These are phyloP conservation scores for Westerdykella sp. DNA, from an alignment of 2,329 filamentous ascomycete species.

Conservation along the genomic window DNA sequence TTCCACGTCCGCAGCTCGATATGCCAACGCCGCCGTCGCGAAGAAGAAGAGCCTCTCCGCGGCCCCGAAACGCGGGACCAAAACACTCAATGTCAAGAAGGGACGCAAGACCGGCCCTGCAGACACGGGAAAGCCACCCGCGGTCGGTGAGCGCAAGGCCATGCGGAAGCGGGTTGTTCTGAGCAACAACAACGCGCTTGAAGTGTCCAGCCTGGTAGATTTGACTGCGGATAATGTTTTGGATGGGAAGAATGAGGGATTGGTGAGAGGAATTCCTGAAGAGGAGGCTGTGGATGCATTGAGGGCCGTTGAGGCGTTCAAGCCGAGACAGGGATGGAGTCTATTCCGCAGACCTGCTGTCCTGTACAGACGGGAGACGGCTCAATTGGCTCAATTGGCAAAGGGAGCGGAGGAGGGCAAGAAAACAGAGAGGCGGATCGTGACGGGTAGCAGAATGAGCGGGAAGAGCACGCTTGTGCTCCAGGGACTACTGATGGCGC, in stretches of 20 bases:
- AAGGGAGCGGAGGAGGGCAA: conserved; percentile 46
- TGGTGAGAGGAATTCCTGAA: conserved; percentile 63
- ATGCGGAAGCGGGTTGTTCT: conserved; percentile 83
- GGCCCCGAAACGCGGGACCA: conserved; percentile 33
- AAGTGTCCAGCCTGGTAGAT: conserved; percentile 61
- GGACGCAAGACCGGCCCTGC: conserved; percentile 36
- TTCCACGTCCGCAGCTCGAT: conserved; percentile 29
- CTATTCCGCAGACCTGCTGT: conserved; percentile 77
- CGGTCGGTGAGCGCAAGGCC: conserved; percentile 76
- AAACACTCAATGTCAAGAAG: conserved; percentile 39
- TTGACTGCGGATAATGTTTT: conserved; percentile 51
- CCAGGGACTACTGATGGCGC: conserved; percentile 75
- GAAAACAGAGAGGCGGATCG: conserved; percentile 56
- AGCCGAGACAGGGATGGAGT: conserved; percentile 79
- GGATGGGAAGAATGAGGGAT: conserved; percentile 48
- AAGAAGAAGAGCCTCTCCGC: conserved; percentile 17
- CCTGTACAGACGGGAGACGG: conserved; percentile 71
- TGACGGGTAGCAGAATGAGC: conserved; percentile 66
- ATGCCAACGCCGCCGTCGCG: conserved; percentile 20
- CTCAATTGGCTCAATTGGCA: conserved; percentile 55
- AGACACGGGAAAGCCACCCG: conserved; percentile 51
- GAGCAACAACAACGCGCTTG: conserved; percentile 87
- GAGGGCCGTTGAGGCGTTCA: conserved; percentile 82
- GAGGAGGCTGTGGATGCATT: conserved; percentile 67
- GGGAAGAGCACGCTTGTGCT: conserved; percentile 85